Evolutionary conservation across 805 yeast species (phyloP).

Genomic region (Ogataea trehaloabstinens): DNA sequence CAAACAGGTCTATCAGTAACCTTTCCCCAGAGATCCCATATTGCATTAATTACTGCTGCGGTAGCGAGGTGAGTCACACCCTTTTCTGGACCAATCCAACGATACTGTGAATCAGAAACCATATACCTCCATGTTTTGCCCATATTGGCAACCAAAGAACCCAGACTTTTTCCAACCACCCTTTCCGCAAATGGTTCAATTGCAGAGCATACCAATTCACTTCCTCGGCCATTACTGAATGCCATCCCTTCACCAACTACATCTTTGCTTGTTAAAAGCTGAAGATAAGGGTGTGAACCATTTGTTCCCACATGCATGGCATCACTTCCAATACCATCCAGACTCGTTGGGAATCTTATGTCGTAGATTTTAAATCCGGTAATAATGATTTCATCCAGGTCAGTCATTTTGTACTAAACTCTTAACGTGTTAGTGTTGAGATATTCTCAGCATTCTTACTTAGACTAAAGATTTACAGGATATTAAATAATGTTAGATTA

Average conservation of each 20-base stretch:
- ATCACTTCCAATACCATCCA: constrained; percentile 40
- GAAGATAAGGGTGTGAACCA: constrained; percentile 39
- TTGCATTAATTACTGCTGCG: constrained; percentile 39
- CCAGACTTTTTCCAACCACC: constrained; percentile 33
- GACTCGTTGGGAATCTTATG: constrained; percentile 38
- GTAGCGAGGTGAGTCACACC: constrained; percentile 41
- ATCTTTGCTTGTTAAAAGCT: constrained; percentile 29
- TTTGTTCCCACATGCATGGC: constrained; percentile 41
- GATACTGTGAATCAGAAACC: constrained; percentile 39
- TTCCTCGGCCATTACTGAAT: constrained; percentile 40
- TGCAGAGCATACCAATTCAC: constrained; percentile 35
- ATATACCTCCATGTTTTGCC: constrained; percentile 41
- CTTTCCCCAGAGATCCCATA: constrained; percentile 46
- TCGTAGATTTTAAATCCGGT: constrained; percentile 3
- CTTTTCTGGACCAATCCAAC: constrained; percentile 47
- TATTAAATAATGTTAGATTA: no score
- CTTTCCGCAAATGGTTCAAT: constrained; percentile 37
- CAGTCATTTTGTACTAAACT: neutral
- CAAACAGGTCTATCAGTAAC: constrained; percentile 37
- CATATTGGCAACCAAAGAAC: constrained; percentile 34
- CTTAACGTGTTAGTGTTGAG: neutral
- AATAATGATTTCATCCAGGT: constrained; percentile 1
- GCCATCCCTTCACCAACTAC: constrained; percentile 42
- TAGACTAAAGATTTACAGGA: neutral
- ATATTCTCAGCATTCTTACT: neutral